Percentiles rank a stretch among this genome's conserved stretches.
These are phyloP conservation scores for Plasmopara viticola DNA, from an alignment of 352 stramenopile genomes.

Conservation along the genomic window DNA sequence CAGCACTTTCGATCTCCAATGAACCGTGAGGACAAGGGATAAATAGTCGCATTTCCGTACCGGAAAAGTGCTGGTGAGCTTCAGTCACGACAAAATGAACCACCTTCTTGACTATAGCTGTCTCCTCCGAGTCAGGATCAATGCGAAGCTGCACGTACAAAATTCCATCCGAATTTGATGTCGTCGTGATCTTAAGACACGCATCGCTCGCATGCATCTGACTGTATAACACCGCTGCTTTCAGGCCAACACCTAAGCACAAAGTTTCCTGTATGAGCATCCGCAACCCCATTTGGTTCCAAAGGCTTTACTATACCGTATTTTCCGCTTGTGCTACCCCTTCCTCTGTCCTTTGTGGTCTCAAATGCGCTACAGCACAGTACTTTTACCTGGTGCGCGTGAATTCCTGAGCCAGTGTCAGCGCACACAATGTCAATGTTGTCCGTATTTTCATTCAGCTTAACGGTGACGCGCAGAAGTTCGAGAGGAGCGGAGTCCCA, in stretches of 20 bases:
- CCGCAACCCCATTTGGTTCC: background rate
- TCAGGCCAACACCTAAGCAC: conserved; percentile 57
- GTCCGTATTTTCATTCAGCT: conserved; percentile 18
- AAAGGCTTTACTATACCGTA: conserved; percentile 31
- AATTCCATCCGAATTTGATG: conserved; percentile 50
- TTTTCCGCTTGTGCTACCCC: conserved; percentile 41
- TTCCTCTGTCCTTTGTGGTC: conserved; percentile 41
- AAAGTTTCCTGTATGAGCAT: background rate
- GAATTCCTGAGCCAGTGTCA: conserved; percentile 68
- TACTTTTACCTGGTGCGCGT: conserved; percentile 49
- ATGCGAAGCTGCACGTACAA: conserved; percentile 68
- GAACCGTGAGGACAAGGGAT: conserved; percentile 36
- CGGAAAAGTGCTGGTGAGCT: conserved; percentile 59
- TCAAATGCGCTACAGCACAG: conserved; percentile 68
- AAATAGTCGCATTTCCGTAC: conserved; percentile 68
- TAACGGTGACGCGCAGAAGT: conserved; percentile 45
- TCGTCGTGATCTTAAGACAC: conserved; percentile 60
- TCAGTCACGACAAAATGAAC: conserved; percentile 55
- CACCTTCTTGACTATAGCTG: conserved; percentile 52
- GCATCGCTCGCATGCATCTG: conserved; percentile 36
- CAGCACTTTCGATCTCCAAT: conserved; percentile 37
- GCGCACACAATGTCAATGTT: conserved; percentile 64
- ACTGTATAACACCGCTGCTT: conserved; percentile 70
- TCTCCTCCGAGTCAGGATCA: conserved; percentile 48
- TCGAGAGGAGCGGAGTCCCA: conserved; percentile 24